These are phyloP conservation scores for Diplodia corticola DNA, from an alignment of 2,329 filamentous ascomycete genomes.

Conservation along the genomic window DNA sequence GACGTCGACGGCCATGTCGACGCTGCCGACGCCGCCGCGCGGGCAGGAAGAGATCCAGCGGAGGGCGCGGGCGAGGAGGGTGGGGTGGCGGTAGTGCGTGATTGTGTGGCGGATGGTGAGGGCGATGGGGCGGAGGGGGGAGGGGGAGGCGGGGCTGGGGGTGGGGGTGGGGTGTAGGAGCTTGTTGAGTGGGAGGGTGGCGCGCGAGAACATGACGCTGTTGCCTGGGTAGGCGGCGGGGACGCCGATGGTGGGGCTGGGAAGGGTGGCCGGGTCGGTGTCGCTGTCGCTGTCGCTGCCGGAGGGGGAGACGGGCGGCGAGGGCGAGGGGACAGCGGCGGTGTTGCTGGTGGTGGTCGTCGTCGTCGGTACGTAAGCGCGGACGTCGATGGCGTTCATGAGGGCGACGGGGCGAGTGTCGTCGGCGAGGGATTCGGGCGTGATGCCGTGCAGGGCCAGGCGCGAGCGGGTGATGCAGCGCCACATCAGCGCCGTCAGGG, in stretches of 20 bases:
- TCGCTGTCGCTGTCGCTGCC: background rate
- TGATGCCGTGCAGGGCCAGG: background rate
- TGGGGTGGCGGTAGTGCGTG: accelerated
- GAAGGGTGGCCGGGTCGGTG: background rate
- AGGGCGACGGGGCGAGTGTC: background rate
- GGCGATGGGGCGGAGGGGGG: background rate
- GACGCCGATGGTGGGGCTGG: background rate
- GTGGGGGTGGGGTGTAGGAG: background rate
- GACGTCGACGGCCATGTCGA: background rate
- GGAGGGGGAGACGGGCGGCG: background rate
- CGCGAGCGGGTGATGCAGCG: background rate
- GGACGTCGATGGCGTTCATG: background rate
- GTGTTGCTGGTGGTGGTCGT: background rate
- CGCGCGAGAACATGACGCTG: background rate
- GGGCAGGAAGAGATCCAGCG: background rate
- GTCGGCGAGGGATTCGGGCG: background rate
- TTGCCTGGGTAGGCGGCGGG: background rate
- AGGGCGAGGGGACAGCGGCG: no score
- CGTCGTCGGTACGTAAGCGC: background rate
- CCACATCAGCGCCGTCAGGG: background rate
- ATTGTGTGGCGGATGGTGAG: background rate
- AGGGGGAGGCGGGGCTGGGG: background rate
- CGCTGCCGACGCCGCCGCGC: background rate
- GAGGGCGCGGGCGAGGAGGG: background rate
- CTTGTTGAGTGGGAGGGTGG: background rate